Evolutionary conservation across 768 basidiomycete species (phyloP).

Genomic region (Xanthoconium stramineum): DNA sequence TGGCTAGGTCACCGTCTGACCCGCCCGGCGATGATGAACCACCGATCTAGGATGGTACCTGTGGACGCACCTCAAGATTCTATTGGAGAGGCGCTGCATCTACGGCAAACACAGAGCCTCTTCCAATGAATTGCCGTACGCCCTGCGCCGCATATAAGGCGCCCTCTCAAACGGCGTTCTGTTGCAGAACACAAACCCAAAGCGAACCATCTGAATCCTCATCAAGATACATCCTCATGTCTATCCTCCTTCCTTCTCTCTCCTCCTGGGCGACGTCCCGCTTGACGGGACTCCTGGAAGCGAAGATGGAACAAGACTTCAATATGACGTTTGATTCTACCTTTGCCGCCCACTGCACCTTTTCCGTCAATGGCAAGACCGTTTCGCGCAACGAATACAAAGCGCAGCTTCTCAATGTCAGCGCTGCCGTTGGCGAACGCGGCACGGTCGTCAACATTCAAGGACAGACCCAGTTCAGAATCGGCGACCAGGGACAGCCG

Average conservation of each 20-base stretch:
- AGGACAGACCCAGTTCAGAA: constrained; percentile 26
- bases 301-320: constrained; percentile 36
- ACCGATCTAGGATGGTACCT: not conserved
- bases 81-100: too few relatives aligned
- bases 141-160: constrained; percentile 12
- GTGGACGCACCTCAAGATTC: not conserved
- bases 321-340: constrained; percentile 39
- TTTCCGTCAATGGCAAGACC: constrained; percentile 41
- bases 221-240: constrained; percentile 14
- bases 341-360: constrained; percentile 33
- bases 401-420: constrained; percentile 31
- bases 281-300: constrained; percentile 37
- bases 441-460: constrained; percentile 22
- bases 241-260: constrained; percentile 40
- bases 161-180: not conserved
- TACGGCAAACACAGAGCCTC: not conserved
- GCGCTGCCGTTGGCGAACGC: constrained; percentile 19
- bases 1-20: not conserved
- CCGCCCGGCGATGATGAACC: not conserved
- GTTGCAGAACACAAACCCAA: not conserved
- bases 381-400: constrained; percentile 41
- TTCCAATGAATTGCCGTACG: not conserved
- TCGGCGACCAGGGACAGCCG: constrained; percentile 23
- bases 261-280: constrained; percentile 40
- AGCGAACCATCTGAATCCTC: too few relatives aligned